Evolutionary conservation across 208 protist genomes (phyloP).

Genomic region (Acanthamoeba sp.): DNA sequence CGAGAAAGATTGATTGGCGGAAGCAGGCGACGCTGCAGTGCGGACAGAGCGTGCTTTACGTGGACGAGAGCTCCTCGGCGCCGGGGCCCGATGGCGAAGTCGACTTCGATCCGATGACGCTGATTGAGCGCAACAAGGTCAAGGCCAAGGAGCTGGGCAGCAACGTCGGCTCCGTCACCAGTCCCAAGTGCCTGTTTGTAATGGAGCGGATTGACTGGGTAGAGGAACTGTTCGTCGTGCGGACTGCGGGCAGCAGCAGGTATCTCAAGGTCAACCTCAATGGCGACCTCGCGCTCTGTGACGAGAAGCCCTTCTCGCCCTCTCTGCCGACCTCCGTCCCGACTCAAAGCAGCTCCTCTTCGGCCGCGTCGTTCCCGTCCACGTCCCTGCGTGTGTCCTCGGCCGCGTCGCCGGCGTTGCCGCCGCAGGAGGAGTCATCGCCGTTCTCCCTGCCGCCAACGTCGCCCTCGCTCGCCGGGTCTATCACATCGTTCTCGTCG

Average conservation of each 20-base stretch:
- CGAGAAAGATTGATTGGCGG: slow-evolving; percentile 35
- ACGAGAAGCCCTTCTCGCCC: neutral
- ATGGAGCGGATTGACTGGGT: slow-evolving; percentile 60
- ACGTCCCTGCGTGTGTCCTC: neutral
- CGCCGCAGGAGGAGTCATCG: neutral
- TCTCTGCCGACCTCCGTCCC: neutral
- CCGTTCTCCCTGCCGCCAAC: neutral
- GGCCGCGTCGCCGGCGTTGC: neutral
- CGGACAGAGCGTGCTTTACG: slow-evolving; percentile 1
- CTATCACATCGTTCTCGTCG: neutral
- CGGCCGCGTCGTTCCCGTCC: neutral
- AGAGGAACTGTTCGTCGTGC: slow-evolving; percentile 56
- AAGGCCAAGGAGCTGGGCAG: neutral
- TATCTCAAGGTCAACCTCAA: slow-evolving; percentile 45
- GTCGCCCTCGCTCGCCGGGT: neutral
- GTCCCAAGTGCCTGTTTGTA: neutral
- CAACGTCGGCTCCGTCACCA: neutral
- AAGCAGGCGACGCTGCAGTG: slow-evolving; percentile 57
- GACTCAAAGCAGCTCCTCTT: neutral
- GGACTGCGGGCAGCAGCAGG: neutral
- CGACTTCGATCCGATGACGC: neutral
- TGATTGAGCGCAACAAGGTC: slow-evolving; percentile 20
- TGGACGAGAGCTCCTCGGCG: neutral
- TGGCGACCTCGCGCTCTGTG: slow-evolving; percentile 28
- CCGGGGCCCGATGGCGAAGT: neutral